Evolutionary conservation across 2,329 filamentous ascomycete species (phyloP), one percentile per base, ranked within the genome.

Genomic region (Trichoderma sp.): DNA sequence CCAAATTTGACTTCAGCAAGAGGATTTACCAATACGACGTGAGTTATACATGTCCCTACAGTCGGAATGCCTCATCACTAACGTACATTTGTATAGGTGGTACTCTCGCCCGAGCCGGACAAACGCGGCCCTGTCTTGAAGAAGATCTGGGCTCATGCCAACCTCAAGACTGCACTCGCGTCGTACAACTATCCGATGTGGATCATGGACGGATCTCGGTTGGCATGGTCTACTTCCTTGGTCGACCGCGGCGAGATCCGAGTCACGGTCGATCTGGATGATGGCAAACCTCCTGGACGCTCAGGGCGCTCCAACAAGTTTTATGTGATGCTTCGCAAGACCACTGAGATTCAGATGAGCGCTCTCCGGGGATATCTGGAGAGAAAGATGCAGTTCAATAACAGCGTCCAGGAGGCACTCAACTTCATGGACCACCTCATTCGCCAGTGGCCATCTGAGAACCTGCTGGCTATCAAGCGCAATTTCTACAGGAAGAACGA

Each of bases 371-470:
- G 81, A 0, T 97, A 94, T 73, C 80, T 96, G 2, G 72, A 81
- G 1, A 82, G 87, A 55, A 79, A 83, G 66, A 79, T 83, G 21
- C 77, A 81, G 1, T 90, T 90, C 75, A 85, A 90, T 72, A 86
- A 85, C 44, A 78, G 83, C 21, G 87, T 94, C 21, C 82, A 94
- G 7, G 91, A 95, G 72, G 89, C 90, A 15, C 86, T 98, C 76
- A 97, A 90, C 74, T 97, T 97, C 72, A 81, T 97, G 5, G 95
- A 99, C 68, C 95, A 99, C 73, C 81, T 94, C 7, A 81, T 99
- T 63, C 91, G 95, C 5, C 88, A 96, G 75, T 83, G 80, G n/a
- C 92, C 95, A 0, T 89, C 88, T 0, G 79, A 87, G 71, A 78
- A 82, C 2, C 87, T 92, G 71, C 81, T 89, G 0, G 78, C 87